Percentiles rank a stretch among this genome's conserved stretches.
These are phyloP conservation scores for Oemleria cerasiformis DNA, from an alignment of 306 rosid genomes.

Conservation along the genomic window DNA sequence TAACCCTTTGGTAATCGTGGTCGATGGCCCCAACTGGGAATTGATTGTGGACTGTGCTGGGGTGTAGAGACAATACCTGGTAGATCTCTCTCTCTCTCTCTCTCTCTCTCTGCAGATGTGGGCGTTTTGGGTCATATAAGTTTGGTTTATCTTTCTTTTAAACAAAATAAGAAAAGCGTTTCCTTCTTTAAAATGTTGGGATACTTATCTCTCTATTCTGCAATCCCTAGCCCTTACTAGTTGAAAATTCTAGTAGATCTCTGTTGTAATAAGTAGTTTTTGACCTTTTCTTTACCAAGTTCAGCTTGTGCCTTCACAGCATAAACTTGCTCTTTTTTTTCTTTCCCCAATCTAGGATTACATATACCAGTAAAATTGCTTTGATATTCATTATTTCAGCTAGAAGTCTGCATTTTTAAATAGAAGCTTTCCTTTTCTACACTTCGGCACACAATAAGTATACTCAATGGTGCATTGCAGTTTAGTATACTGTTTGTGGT, in stretches of 20 bases:
- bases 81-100: neutral
- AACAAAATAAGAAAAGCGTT: neutral
- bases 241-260: neutral
- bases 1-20: neutral
- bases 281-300: neutral
- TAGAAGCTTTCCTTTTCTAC: neutral
- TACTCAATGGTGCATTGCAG: neutral
- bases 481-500: neutral
- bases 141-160: neutral
- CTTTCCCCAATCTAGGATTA: neutral
- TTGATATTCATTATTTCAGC: neutral
- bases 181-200: neutral
- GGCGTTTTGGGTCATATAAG: neutral
- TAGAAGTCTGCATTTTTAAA: neutral
- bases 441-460: neutral
- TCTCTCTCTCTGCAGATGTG: neutral
- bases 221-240: neutral
- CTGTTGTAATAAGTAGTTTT: neutral
- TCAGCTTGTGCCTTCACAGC: neutral
- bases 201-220: constrained; percentile 1
- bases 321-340: constrained; percentile 1
- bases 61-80: neutral
- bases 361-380: neutral
- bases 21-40: neutral
- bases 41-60: neutral